phyloP scores from a whole-genome alignment of 495 filamentous ascomycete species.

The Haplographium delicatum region DNA sequence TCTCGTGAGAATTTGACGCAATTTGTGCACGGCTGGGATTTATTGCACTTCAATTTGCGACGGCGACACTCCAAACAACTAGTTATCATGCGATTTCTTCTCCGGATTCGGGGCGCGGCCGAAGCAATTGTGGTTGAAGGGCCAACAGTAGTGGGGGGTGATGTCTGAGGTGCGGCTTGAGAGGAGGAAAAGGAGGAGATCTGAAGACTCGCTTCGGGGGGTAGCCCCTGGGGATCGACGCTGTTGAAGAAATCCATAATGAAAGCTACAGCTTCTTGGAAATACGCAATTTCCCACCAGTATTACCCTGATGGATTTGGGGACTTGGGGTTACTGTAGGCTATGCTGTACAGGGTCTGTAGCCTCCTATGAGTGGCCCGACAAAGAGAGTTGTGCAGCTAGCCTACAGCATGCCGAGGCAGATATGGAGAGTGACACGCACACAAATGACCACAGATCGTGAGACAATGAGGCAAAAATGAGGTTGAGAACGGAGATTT shows the following conservation, averaged over 20 bases:
- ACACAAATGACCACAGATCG: no score
- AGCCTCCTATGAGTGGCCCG: no score
- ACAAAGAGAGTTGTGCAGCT: no score
- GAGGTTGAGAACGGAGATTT: no score
- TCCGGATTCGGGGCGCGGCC: conserved; percentile 40
- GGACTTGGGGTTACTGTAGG: no score
- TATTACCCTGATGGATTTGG: no score
- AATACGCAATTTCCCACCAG: no score
- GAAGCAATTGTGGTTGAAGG: neutral
- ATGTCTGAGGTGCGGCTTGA: neutral
- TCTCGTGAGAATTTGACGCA: conserved; percentile 56
- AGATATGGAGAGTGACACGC: no score
- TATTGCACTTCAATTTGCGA: conserved; percentile 78
- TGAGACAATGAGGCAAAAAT: no score
- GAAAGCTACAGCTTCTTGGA: neutral
- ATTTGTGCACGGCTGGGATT: conserved; percentile 64
- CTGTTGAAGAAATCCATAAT: conserved; percentile 13
- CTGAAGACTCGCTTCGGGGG: neutral
- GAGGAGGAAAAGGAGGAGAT: neutral
- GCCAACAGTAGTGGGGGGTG: neutral
- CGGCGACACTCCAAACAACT: conserved; percentile 68
- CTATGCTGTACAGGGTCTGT: no score
- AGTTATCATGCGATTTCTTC: conserved; percentile 64
- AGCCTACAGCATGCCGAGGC: no score
- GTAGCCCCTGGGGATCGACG: neutral